Base-by-base conservation (phyloP, 2,329 filamentous ascomycete species). In the Capronia americana region DNA sequence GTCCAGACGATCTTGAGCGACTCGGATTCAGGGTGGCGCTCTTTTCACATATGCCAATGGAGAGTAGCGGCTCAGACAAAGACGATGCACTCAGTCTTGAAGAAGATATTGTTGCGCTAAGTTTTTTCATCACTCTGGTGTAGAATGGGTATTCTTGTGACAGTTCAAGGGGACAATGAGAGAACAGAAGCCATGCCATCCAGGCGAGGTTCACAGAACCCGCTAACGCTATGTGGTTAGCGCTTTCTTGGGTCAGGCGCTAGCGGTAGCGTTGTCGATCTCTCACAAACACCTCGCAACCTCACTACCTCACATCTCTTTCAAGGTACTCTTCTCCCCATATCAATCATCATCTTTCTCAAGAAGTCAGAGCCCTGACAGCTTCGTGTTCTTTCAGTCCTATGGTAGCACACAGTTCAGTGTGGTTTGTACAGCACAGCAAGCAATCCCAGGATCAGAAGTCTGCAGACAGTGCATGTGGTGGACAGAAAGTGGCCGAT, bases 181-280 rank as follows among this genome's bases (percentile, higher is more conserved):
- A 51, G 48, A 28, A 26, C 20, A 54, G 30, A 30, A 50, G 48
- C 32, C 32, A 51, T 28, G 32, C 46, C 28, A 34, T 44, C 38
- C 17, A 2, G 34, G 17, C 38, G 38, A 48, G 26, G 20, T 34
- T 30, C n/a, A 46, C 26, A 34, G 20, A 59, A 14, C 5, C 34
- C 57, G 51, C 63, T 65, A 65, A 65, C 63, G 38, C 11, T 10
- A 50, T 61, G 11, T 11, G 38, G 63, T 30, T 65, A 61, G 63
- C 48, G n/a, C 46, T 23, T 38, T 54, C 55, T 44, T 44, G 46
- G 46, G 17, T 46, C 46, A 8, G 38, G 38, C 38, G 38, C 38
- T 44, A 44, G 17, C 17, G 38, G 17, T n/a, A 44, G 14, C 17
- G 38, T n/a, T 44, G 38, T 44, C 38, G 38, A 44, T 44, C 17